A percentile compares a stretch with the other conserved stretches of the same genome.
phyloP scores from a whole-genome alignment of 352 stramenopile species.

The Saprolegnia parasitica region DNA sequence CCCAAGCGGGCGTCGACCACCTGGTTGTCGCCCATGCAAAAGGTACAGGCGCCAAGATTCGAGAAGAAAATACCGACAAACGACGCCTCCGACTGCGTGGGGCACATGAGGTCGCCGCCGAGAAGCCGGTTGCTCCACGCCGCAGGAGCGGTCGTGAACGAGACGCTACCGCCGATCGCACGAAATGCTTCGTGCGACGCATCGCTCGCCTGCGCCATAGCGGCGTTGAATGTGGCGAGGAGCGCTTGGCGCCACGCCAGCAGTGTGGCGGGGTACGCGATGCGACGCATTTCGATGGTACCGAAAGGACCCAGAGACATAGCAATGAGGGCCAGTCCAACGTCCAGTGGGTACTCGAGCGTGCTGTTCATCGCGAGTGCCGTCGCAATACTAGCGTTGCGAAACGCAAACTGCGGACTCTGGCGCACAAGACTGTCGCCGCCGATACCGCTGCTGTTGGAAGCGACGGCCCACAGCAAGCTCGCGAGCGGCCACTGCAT shows the following conservation, averaged over 20 bases:
- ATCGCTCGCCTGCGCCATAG: background rate
- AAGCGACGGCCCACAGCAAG: background rate
- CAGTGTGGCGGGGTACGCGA: too few relatives aligned
- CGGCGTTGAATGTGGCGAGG: background rate
- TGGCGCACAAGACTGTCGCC: conserved; percentile 7
- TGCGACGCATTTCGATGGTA: too few relatives aligned
- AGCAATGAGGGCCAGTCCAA: background rate
- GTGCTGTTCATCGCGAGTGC: background rate
- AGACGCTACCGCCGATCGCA: background rate
- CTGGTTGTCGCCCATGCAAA: background rate
- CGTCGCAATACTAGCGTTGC: background rate
- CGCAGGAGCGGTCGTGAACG: background rate
- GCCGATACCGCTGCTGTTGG: background rate
- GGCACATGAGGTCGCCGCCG: conserved; percentile 26
- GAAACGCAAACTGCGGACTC: conserved; percentile 18
- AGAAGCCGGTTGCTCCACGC: background rate
- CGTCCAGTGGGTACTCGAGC: background rate
- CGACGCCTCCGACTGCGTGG: background rate
- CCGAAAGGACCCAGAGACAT: too few relatives aligned
- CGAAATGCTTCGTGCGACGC: background rate
- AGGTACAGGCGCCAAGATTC: background rate
- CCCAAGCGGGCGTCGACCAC: too few relatives aligned
- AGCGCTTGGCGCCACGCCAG: background rate
- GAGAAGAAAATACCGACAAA: background rate
- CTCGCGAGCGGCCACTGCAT: conserved; percentile 21